Percentiles rank a stretch among this genome's conserved stretches.
phyloP scores from a whole-genome alignment of 1,139 yeast genomes.

The Yamadazyma spencermartinsiae region DNA sequence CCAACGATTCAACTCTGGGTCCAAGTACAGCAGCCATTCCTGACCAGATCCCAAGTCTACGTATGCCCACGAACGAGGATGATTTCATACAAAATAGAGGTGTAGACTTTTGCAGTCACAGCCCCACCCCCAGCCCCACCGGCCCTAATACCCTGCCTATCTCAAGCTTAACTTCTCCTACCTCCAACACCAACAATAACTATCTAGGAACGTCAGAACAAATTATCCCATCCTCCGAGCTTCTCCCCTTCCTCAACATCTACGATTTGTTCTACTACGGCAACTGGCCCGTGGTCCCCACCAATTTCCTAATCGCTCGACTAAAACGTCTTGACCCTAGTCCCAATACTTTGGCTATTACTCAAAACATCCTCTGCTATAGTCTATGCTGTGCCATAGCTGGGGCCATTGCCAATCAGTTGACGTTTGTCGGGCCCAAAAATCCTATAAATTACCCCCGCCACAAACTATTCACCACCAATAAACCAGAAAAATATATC shows the following conservation, averaged over 20 bases:
- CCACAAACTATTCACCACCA: constrained; percentile 13
- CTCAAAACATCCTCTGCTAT: constrained; percentile 24
- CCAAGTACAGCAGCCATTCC: no score
- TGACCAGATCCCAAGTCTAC: no score
- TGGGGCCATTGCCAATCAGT: constrained; percentile 33
- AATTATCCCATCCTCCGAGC: background rate
- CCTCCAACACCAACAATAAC: background rate
- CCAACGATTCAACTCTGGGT: background rate
- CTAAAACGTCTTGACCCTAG: constrained; percentile 9
- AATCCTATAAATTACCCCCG: constrained; percentile 17
- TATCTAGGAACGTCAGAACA: background rate
- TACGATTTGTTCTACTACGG: constrained; percentile 41
- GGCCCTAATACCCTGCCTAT: background rate
- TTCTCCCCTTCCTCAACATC: constrained; percentile 27
- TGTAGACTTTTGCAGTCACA: no score
- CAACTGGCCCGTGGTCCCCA: constrained; percentile 39
- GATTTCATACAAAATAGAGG: no score
- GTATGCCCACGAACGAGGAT: no score
- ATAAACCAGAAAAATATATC: constrained; percentile 20
- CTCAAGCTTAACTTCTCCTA: background rate
- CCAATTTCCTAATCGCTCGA: constrained; percentile 23
- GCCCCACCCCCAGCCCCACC: background rate
- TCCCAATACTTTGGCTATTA: constrained; percentile 8
- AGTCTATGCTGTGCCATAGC: constrained; percentile 32
- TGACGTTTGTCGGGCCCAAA: constrained; percentile 25